Base-by-base conservation (phyloP, 2,329 filamentous ascomycete genomes). In the Xylariaceae sp. region DNA sequence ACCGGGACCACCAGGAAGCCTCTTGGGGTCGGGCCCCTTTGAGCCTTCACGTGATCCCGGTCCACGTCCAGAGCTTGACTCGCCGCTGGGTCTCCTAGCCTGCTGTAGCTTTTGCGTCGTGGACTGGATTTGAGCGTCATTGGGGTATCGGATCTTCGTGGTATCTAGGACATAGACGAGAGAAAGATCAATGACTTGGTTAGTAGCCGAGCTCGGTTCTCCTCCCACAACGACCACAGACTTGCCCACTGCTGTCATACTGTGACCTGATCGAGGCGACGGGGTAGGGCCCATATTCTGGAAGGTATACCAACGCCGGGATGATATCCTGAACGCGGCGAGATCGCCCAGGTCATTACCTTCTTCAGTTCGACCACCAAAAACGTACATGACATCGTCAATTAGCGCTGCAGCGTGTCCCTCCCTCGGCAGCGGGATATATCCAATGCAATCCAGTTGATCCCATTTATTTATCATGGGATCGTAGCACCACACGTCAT, bases 261-360 rank as follows among this genome's bases (percentile, higher is more conserved):
- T 96, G 68, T 99, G 94, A 1, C 94, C 94, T 14, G 92, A 97
- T 52, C 94, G 81, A 31, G 94, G 85, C 3, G 91, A 96, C 0
- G 94, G 94, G 1, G 91, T 95, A 3, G 91, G 91, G 0, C 94
- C 94, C 94, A 99, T 99, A 65, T 99, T 99, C 65, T 99, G 94
- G 71, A 99, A 99, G 33, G 94, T 99, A 68, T 97, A 99, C 94
- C 94, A 99, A 52, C 94, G 83, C 57, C 89, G 85, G 11, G 90
- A 90, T 1, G 86, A 83, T 51, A 83, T 82, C 46, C 78, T 72
- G 61, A 83, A 83, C 1, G 94, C 94, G 2, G 94, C 92, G 39
- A 99, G 77, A 68, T 99, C 94, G 32, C 92, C 94, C 4, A 99
- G 75, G 66, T 99, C 94, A 27, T 85, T 82, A 1, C 94, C 94